These are phyloP conservation scores for Wickerhamomyces bisporus DNA, from an alignment of 805 yeast species.

Conservation along the genomic window DNA sequence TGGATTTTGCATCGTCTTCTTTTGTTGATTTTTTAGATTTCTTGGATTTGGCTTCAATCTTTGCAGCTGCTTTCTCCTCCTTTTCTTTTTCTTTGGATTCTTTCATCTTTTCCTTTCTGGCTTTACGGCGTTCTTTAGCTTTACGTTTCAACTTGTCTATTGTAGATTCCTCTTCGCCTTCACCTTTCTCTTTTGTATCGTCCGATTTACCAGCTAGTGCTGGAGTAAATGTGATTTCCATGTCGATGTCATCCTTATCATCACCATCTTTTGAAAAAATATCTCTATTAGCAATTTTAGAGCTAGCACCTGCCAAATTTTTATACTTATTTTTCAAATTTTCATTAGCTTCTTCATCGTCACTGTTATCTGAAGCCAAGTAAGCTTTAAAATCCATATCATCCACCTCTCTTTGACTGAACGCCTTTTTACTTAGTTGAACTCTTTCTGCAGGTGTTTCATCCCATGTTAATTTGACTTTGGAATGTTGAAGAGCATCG, in stretches of 20 bases:
- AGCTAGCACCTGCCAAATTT: conserved; percentile 43
- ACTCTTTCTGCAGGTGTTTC: conserved; percentile 92
- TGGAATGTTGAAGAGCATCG: conserved; percentile 93
- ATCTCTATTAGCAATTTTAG: conserved; percentile 30
- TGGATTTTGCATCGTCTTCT: conserved; percentile 36
- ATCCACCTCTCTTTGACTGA: conserved; percentile 82
- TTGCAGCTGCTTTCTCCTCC: conserved; percentile 44
- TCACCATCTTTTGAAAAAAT: conserved; percentile 33
- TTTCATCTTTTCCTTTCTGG: conserved; percentile 73
- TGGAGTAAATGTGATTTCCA: conserved; percentile 95
- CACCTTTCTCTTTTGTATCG: conserved; percentile 24
- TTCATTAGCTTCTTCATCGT: conserved; percentile 27
- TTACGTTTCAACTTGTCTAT: conserved; percentile 77
- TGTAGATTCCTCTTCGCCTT: conserved; percentile 54
- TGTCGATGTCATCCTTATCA: conserved; percentile 68
- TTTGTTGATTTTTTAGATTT: conserved; percentile 24
- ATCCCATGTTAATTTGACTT: conserved; percentile 96
- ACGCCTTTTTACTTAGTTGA: conserved; percentile 70
- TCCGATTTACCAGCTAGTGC: conserved; percentile 51
- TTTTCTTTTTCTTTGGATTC: conserved; percentile 48
- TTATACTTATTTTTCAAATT: conserved; percentile 54
- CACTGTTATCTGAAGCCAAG: conserved; percentile 73
- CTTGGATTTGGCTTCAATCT: conserved; percentile 23
- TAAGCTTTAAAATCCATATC: conserved; percentile 92
- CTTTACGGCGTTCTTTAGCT: conserved; percentile 88